These are phyloP conservation scores for Colletotrichum gigasporum DNA, from an alignment of 2,329 filamentous ascomycete species.

Conservation along the genomic window DNA sequence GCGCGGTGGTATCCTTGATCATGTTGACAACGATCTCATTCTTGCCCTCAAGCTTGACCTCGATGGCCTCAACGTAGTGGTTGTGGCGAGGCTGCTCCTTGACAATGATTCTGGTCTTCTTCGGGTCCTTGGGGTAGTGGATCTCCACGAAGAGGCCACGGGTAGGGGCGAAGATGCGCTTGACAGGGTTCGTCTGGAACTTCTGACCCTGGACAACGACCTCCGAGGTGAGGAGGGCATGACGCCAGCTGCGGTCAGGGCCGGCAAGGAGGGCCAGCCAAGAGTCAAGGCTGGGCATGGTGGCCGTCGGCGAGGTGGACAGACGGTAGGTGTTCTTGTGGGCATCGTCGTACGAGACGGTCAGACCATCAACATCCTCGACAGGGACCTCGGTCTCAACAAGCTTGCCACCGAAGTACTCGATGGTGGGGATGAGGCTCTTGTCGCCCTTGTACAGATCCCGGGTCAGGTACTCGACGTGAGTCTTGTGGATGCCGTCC, in stretches of 20 bases:
- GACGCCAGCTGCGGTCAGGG: slow-evolving; percentile 87
- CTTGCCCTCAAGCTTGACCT: slow-evolving; percentile 78
- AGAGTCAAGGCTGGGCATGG: slow-evolving; percentile 80
- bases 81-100: slow-evolving; percentile 88
- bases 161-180: slow-evolving; percentile 86
- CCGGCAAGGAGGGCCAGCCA: slow-evolving; percentile 93
- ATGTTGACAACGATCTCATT: slow-evolving; percentile 88
- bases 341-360: slow-evolving; percentile 80
- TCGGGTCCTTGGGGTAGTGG: slow-evolving; percentile 79
- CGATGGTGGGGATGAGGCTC: slow-evolving; percentile 80
- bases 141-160: slow-evolving; percentile 93
- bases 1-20: slow-evolving; percentile 91
- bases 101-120: slow-evolving; percentile 85
- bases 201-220: slow-evolving; percentile 95
- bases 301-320: slow-evolving; percentile 76
- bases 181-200: slow-evolving; percentile 96
- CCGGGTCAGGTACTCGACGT: slow-evolving; percentile 81
- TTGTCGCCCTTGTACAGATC: slow-evolving; percentile 84
- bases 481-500: slow-evolving; percentile 86
- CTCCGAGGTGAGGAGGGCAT: slow-evolving; percentile 92
- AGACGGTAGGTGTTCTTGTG: slow-evolving; percentile 87
- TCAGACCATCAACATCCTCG: slow-evolving; percentile 83
- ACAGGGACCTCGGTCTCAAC: slow-evolving; percentile 75
- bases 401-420: slow-evolving; percentile 95
- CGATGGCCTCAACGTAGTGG: slow-evolving; percentile 88